Percentiles rank a stretch among this genome's conserved stretches.
phyloP scores from a whole-genome alignment of 192 early-diverging fungal genomes.

The Coemansia sp. region DNA sequence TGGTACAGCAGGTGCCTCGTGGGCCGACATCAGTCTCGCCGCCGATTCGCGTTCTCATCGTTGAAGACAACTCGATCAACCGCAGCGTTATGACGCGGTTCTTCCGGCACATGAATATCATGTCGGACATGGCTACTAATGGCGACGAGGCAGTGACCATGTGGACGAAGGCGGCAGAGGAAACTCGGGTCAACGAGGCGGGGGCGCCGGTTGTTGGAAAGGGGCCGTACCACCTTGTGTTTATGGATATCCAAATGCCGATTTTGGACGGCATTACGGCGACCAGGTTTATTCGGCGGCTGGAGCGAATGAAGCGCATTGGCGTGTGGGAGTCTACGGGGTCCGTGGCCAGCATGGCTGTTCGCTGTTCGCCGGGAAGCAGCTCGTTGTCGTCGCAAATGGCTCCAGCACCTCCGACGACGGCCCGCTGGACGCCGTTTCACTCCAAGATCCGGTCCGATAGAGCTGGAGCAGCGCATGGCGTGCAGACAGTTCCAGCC shows the following conservation, averaged over 20 bases:
- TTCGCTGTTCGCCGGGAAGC: slow-evolving; percentile 58
- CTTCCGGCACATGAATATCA: slow-evolving; percentile 68
- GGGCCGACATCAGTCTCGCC: slow-evolving; percentile 12
- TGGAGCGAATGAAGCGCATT: slow-evolving; percentile 58
- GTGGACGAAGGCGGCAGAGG: slow-evolving; percentile 59
- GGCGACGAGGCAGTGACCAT: slow-evolving; percentile 79
- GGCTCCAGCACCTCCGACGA: background rate
- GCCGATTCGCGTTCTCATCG: slow-evolving; percentile 73
- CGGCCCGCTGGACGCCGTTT: slow-evolving; percentile 14
- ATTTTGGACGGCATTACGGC: slow-evolving; percentile 86
- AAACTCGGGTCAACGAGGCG: slow-evolving; percentile 1
- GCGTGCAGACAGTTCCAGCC: background rate
- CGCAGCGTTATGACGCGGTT: slow-evolving; percentile 70
- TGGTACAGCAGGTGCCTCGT: background rate
- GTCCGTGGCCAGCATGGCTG: slow-evolving; percentile 79
- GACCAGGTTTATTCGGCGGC: slow-evolving; percentile 71
- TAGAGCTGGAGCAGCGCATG: background rate
- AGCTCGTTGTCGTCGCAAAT: background rate
- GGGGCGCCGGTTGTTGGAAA: slow-evolving; percentile 7
- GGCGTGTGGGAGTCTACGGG: slow-evolving; percentile 42
- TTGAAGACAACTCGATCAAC: slow-evolving; percentile 80
- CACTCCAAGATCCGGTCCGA: background rate
- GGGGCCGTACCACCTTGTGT: slow-evolving; percentile 63
- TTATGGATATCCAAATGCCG: slow-evolving; percentile 92
- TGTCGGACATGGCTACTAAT: slow-evolving; percentile 72